These are phyloP conservation scores for Tolypocladium pustulatum DNA, from an alignment of 2,329 filamentous ascomycete species.

Conservation along the genomic window DNA sequence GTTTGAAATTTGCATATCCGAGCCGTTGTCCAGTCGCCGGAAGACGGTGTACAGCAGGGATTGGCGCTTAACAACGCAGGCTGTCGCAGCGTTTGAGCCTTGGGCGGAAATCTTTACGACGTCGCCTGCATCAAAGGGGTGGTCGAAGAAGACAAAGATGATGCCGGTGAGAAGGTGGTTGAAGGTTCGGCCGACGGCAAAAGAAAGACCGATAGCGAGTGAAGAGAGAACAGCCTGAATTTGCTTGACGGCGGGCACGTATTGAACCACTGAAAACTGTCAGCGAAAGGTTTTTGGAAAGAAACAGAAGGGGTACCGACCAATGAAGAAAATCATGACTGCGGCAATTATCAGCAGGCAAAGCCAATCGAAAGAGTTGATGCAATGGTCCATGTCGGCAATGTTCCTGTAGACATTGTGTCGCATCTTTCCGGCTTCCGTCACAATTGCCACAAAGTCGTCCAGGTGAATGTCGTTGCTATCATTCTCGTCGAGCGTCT, in stretches of 20 bases:
- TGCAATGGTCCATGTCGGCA: not conserved
- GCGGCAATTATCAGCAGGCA: not conserved
- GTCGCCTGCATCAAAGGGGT: not conserved
- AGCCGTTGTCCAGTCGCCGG: not conserved
- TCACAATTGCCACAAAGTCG: not conserved
- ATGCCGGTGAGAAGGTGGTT: not conserved
- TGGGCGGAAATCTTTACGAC: not conserved
- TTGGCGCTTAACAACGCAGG: not conserved
- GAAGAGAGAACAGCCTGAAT: not conserved
- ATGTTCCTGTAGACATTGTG: not conserved
- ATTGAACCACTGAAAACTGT: not conserved
- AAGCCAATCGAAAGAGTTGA: not conserved
- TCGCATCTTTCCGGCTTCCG: not conserved
- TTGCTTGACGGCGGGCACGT: not conserved
- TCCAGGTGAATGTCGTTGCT: not conserved
- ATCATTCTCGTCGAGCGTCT: not conserved
- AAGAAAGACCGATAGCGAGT: not conserved
- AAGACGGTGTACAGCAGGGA: not conserved
- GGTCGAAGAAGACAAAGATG: not conserved
- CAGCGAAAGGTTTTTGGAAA: not conserved
- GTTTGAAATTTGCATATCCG: not conserved
- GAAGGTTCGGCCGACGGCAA: not conserved
- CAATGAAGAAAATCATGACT: not conserved
- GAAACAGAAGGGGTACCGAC: not conserved
- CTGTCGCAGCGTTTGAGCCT: not conserved